Evolutionary conservation across 2,329 filamentous ascomycete species (phyloP).

Genomic region (Penicillium janthinellum): DNA sequence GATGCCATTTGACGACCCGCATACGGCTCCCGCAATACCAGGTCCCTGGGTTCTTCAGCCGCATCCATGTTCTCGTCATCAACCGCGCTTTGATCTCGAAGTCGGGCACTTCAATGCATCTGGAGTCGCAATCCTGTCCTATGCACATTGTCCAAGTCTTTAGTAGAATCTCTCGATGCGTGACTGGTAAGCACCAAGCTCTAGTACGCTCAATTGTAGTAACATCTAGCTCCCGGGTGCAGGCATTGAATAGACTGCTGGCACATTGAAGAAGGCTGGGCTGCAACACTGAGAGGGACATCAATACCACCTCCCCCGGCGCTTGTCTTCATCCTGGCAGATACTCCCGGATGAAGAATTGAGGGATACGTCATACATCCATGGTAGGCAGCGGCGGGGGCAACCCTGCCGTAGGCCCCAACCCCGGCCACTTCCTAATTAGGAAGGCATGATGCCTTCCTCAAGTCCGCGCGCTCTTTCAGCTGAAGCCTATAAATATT

Average conservation of each 20-base stretch:
- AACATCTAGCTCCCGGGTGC: not conserved
- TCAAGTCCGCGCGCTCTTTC: not conserved
- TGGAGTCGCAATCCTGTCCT: not conserved
- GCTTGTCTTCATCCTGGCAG: not conserved
- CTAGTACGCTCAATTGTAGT: not conserved
- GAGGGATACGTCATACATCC: not conserved
- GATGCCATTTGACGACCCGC: not conserved
- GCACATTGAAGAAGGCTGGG: too few relatives aligned
- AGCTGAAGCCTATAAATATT: not conserved
- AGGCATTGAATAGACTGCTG: too few relatives aligned
- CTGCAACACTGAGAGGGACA: not conserved
- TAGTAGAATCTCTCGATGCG: not conserved
- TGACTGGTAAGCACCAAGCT: not conserved
- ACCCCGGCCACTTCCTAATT: not conserved
- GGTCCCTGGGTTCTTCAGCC: not conserved
- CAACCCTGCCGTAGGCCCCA: not conserved
- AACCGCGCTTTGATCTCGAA: not conserved
- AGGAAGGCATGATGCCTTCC: not conserved
- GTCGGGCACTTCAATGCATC: not conserved
- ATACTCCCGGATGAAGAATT: not conserved
- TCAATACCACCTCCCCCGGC: not conserved
- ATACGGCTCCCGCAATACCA: not conserved
- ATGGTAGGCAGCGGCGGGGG: not conserved
- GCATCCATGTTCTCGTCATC: not conserved
- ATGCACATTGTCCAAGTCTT: not conserved